Base-by-base conservation (phyloP, 1,139 yeast genomes). In the Dujonia santamariae region DNA sequence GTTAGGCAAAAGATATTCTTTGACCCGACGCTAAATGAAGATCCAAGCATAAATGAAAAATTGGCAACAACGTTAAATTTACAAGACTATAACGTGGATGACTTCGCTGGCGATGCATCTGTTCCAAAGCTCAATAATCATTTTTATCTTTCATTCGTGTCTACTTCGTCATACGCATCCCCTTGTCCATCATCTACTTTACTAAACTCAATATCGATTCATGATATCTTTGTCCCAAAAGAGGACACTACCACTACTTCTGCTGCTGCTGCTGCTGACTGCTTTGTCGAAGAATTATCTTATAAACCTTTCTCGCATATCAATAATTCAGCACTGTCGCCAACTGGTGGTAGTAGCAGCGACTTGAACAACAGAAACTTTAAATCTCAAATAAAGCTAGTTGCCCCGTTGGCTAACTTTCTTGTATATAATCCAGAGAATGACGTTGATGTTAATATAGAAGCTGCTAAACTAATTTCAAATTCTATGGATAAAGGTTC, bases 401-500 rank as follows among this genome's bases (percentile, higher is more conserved):
- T 58, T 54, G 62, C 67, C 1, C 53, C 61, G 7, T 43, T 63
- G 13, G 57, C 64, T 13, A 54, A 63, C 36, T 63, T 64, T 37
- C 45, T 66, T 2, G 42, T 64, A 9, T 66, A 63, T 42, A 61
- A 60, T 37, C 55, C 54, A 43, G 43, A 47, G 16, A 45, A 42
- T 23, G 41, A 37, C 24, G 18, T 42, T 39, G 40, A 49, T 32
- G 42, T 45, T 21, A 38, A 49, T 40, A 13, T 38, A 19, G 38
- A 48, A 13, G 27, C 30, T 8, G 40, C 39, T 13, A 32, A 38
- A 19, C 32, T 26, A 24, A 44, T 54, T 25, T 50, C 53, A 34
- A 36, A 36, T 14, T 38, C 53, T 7, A 42, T 50, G 9, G 39
- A 38, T 30, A 34, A 37, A 16, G 37, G 43, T 35, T 51, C 57